These are phyloP conservation scores for Ceratocystis cubensis DNA, from an alignment of 2,329 filamentous ascomycete species.

Conservation along the genomic window DNA sequence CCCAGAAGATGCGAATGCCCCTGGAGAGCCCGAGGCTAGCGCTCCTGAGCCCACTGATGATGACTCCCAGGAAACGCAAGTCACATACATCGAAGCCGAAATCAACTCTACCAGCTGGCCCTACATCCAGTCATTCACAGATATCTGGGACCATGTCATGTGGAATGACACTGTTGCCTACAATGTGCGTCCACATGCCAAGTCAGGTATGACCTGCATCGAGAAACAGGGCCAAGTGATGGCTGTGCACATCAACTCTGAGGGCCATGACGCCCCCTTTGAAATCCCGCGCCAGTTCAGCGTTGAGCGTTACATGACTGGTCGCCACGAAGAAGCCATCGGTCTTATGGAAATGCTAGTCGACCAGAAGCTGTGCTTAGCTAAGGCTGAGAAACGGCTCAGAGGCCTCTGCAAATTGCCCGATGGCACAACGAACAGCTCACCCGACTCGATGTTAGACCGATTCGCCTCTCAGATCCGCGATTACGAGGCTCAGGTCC, in stretches of 20 bases:
- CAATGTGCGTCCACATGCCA: constrained; percentile 28
- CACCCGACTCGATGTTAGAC: not conserved
- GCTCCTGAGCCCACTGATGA: constrained; percentile 14
- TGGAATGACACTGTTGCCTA: constrained; percentile 35
- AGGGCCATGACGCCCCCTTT: constrained; percentile 31
- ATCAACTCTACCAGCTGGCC: constrained; percentile 30
- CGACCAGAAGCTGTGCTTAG: constrained; percentile 16
- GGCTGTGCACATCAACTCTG: constrained; percentile 34
- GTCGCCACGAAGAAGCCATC: constrained; percentile 34
- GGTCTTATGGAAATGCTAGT: constrained; percentile 20
- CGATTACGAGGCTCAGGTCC: constrained; percentile 22
- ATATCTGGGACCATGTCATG: constrained; percentile 37
- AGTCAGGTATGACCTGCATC: constrained; percentile 34
- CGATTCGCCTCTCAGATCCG: constrained; percentile 16
- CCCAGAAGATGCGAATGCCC: not conserved
- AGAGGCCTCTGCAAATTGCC: not conserved
- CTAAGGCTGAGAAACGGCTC: constrained; percentile 8
- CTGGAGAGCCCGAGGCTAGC: no score
- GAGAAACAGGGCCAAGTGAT: constrained; percentile 40
- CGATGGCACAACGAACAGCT: not conserved
- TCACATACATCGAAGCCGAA: constrained; percentile 34
- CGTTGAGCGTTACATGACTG: constrained; percentile 40
- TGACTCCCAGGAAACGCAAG: constrained; percentile 29
- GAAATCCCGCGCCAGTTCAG: constrained; percentile 42
- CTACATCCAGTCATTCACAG: constrained; percentile 35